Conservation (phyloP, 2,329 filamentous ascomycete species). For the Ceratocystis cubensis region DNA sequence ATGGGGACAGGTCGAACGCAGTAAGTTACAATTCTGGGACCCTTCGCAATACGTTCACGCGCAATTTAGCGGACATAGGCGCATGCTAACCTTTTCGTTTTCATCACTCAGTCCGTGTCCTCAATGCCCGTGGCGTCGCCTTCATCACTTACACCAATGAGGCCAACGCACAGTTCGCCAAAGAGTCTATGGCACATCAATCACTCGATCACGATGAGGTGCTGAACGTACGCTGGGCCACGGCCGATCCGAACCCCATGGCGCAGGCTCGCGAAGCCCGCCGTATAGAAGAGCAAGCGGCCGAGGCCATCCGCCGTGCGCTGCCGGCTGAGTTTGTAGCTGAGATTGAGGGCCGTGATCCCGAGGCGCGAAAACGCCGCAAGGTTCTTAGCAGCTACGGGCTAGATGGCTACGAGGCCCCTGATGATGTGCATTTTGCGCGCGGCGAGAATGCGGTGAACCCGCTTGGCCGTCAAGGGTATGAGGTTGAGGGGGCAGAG, state of each 20-base stretch:
- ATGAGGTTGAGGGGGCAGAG: conserved; percentile 45
- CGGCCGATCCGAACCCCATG: conserved; percentile 88
- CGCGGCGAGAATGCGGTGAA: conserved; percentile 58
- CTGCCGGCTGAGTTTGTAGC: conserved; percentile 83
- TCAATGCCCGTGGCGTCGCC: conserved; percentile 79
- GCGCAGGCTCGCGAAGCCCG: conserved; percentile 84
- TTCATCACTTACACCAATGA: conserved; percentile 94
- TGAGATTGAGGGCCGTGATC: conserved; percentile 84
- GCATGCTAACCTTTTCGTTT: not conserved
- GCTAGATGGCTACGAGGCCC: conserved; percentile 80
- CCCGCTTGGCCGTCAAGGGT: conserved; percentile 43
- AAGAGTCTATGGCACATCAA: conserved; percentile 94
- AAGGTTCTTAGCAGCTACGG: conserved; percentile 85
- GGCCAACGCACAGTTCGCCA: conserved; percentile 78
- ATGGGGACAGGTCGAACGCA: conserved; percentile 86
- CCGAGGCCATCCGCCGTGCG: conserved; percentile 79
- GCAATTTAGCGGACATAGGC: too few relatives aligned
- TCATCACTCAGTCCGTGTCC: conserved; percentile 47
- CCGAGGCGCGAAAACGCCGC: conserved; percentile 73
- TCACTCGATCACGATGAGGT: conserved; percentile 82
- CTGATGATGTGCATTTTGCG: conserved; percentile 87
- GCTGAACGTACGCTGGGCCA: conserved; percentile 93
- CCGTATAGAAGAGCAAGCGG: conserved; percentile 87
- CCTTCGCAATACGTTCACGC: not conserved
- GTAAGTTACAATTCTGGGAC: conserved; percentile 26